Percentiles rank a stretch among this genome's conserved stretches.
phyloP scores from a whole-genome alignment of 768 basidiomycete genomes.

The Trametes villosa region DNA sequence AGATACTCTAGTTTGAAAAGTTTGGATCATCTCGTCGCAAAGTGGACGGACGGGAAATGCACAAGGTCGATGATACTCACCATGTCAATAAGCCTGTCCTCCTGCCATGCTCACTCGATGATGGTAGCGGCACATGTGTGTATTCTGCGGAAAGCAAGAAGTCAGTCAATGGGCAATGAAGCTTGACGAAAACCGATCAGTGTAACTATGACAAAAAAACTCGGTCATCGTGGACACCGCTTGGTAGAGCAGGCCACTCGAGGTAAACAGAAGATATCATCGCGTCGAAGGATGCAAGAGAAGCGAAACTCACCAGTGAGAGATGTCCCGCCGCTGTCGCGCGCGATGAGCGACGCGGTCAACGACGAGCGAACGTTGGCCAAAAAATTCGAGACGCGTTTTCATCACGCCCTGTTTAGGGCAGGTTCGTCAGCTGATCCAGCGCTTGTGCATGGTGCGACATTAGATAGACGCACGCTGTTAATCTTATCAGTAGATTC shows the following conservation, averaged over 20 bases:
- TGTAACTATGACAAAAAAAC: constrained; percentile 88
- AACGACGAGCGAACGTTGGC: constrained; percentile 1
- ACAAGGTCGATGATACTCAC: constrained; percentile 25
- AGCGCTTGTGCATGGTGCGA: background rate
- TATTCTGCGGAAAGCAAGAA: constrained; percentile 5
- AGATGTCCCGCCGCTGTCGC: background rate
- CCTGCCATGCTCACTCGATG: background rate
- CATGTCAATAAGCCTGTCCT: background rate
- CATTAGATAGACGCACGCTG: constrained; percentile 8
- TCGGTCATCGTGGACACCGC: constrained; percentile 54
- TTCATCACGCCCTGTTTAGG: constrained; percentile 23
- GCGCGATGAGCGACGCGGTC: background rate
- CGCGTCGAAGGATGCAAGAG: constrained; percentile 45
- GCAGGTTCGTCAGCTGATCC: constrained; percentile 16
- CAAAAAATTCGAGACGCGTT: constrained; percentile 21
- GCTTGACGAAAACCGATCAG: constrained; percentile 59
- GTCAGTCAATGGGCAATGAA: constrained; percentile 7
- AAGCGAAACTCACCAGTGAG: constrained; percentile 17
- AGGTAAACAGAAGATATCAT: constrained; percentile 57
- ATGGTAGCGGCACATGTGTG: background rate
- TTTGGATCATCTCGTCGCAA: constrained; percentile 56
- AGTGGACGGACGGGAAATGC: constrained; percentile 17
- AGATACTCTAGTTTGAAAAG: constrained; percentile 94
- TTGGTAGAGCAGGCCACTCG: constrained; percentile 60
- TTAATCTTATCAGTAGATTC: background rate